Evolutionary conservation across 2,329 filamentous ascomycete species (phyloP).

Genomic region (Arthrobotrys entomopaga): DNA sequence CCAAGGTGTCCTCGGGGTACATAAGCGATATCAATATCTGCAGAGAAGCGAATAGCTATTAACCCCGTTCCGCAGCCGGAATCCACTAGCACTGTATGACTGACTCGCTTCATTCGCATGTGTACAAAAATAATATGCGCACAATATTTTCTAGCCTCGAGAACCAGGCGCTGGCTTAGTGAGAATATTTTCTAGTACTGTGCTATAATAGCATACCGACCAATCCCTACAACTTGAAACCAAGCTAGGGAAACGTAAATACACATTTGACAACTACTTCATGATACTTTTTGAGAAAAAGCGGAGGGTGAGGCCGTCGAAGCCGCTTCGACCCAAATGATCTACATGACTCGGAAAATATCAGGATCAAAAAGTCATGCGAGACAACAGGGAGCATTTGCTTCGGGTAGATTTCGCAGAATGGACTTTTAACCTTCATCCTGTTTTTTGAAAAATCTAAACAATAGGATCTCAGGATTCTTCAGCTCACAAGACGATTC

Average conservation of each 20-base stretch:
- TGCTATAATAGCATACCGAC: neutral
- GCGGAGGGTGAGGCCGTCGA: slow-evolving; percentile 43
- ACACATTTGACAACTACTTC: slow-evolving; percentile 18
- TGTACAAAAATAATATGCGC: too few relatives aligned
- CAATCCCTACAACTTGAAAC: slow-evolving; percentile 35
- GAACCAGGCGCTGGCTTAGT: too few relatives aligned
- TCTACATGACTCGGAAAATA: slow-evolving; percentile 27
- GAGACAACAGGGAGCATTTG: too few relatives aligned
- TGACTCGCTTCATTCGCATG: slow-evolving; percentile 21
- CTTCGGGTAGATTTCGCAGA: too few relatives aligned
- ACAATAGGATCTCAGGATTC: neutral
- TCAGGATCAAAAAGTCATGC: slow-evolving; percentile 2
- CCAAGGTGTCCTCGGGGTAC: neutral
- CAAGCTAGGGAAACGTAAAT: slow-evolving; percentile 13
- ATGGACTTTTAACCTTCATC: neutral
- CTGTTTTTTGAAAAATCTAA: neutral
- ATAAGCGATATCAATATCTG: slow-evolving; percentile 1
- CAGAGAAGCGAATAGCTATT: slow-evolving; percentile 6
- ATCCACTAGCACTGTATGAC: slow-evolving; percentile 1
- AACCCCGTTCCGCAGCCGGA: too few relatives aligned
- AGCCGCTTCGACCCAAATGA: slow-evolving; percentile 39
- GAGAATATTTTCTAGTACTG: too few relatives aligned
- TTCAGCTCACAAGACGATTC: neutral
- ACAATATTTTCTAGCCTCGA: too few relatives aligned
- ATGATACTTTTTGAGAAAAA: slow-evolving; percentile 9